Conservation (phyloP, 148 eudicot genomes). For the Camellia japonica region DNA sequence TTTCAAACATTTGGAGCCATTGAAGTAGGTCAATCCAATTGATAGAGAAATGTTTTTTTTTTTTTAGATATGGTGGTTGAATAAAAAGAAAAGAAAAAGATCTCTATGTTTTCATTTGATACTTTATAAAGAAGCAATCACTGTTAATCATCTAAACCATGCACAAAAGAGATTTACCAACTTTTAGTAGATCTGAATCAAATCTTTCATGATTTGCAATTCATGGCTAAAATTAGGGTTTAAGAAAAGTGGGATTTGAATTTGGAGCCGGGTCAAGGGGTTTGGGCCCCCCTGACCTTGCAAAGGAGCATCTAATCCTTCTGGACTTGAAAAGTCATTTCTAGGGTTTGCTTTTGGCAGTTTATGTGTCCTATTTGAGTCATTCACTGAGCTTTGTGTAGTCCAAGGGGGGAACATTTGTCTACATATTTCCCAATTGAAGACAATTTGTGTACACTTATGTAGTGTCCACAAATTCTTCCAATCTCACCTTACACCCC, state of each 20-base stretch:
- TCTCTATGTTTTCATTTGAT: neutral
- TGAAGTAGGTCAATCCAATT: neutral
- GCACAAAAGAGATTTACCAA: conserved; percentile 2
- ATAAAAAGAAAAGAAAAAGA: too few species aligned
- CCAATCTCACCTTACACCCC: neutral
- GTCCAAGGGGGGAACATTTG: conserved; percentile 24
- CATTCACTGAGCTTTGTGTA: conserved; percentile 19
- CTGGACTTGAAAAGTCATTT: conserved; percentile 10
- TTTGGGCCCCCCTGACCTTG: conserved; percentile 4
- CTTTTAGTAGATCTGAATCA: conserved; percentile 14
- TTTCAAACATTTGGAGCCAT: neutral
- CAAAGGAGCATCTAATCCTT: conserved; percentile 7
- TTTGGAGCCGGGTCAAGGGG: conserved; percentile 9
- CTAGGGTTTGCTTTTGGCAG: neutral
- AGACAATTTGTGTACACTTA: conserved; percentile 6
- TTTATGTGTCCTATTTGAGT: conserved; percentile 3
- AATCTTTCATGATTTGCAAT: conserved; percentile 9
- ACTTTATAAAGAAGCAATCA: neutral
- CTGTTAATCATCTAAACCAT: neutral
- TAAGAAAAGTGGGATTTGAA: conserved; percentile 9
- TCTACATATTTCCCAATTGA: conserved; percentile 10
- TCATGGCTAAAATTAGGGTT: conserved; percentile 4
- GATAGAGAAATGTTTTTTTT: neutral
- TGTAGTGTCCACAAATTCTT: conserved; percentile 16
- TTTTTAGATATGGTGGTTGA: neutral